Evolutionary conservation across 768 basidiomycete genomes (phyloP).

Genomic region (Symmetrospora coprosmae): DNA sequence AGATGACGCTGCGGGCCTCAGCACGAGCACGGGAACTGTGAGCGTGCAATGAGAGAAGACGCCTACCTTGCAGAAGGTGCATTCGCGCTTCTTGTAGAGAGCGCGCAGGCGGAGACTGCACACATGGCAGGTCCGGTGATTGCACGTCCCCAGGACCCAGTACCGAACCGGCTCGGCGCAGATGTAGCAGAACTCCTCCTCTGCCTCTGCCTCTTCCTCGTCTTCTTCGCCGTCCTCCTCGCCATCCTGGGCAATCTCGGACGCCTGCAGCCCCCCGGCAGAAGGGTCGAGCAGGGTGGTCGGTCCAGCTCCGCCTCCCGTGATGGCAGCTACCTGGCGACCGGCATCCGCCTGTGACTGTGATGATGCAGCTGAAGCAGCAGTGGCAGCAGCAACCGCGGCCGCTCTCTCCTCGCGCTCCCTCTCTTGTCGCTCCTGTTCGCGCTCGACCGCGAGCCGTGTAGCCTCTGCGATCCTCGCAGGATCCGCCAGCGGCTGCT

Average conservation of each 20-base stretch:
- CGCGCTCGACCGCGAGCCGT: background rate
- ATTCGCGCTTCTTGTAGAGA: slow-evolving; percentile 82
- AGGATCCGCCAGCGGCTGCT: slow-evolving; percentile 1
- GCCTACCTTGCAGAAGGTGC: slow-evolving; percentile 87
- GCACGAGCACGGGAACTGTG: background rate
- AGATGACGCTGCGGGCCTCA: slow-evolving; percentile 27
- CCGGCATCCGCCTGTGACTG: too few species aligned
- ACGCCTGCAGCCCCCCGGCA: too few species aligned
- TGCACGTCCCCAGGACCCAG: slow-evolving; percentile 73
- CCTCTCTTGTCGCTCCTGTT: too few species aligned
- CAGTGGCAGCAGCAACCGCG: too few species aligned
- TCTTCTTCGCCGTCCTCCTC: background rate
- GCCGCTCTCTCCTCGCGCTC: too few species aligned
- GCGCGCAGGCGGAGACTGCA: slow-evolving; percentile 76
- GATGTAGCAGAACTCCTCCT: slow-evolving; percentile 55
- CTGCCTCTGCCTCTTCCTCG: slow-evolving; percentile 1
- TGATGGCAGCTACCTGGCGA: too few species aligned
- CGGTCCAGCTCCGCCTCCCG: too few species aligned
- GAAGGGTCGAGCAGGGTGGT: too few species aligned
- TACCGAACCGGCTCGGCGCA: slow-evolving; percentile 89
- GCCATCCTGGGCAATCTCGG: too few species aligned
- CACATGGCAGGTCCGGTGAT: slow-evolving; percentile 88
- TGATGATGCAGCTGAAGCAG: too few species aligned
- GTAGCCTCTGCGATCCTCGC: slow-evolving; percentile 10
- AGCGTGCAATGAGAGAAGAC: background rate